Conservation (phyloP, 495 filamentous ascomycete species). For the Penicillium odoratum region DNA sequence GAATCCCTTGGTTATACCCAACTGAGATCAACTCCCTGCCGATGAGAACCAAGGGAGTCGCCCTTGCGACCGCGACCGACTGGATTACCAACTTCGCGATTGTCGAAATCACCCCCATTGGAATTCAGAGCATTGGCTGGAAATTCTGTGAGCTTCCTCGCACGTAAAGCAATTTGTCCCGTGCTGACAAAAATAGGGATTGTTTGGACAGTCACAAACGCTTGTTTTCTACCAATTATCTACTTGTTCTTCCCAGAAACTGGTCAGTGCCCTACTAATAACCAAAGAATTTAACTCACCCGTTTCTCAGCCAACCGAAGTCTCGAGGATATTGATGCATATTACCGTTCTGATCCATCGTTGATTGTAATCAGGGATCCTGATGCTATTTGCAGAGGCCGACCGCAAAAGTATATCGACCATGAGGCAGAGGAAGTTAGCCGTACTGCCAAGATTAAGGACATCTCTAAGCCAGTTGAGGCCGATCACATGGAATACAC, state of each 20-base stretch:
- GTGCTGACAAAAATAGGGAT: conserved; percentile 30
- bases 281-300: conserved; percentile 16
- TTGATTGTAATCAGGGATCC: conserved; percentile 41
- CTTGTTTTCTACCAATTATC: conserved; percentile 57
- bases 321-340: conserved; percentile 47
- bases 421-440: conserved; percentile 30
- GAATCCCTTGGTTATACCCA: conserved; percentile 62
- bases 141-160: conserved; percentile 45
- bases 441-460: conserved; percentile 9
- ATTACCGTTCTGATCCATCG: conserved; percentile 47
- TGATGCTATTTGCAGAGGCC: conserved; percentile 28
- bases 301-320: conserved; percentile 37
- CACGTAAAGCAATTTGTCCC: not conserved
- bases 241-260: conserved; percentile 67
- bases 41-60: conserved; percentile 59
- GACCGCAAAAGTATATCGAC: conserved; percentile 34
- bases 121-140: conserved; percentile 50
- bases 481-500: conserved; percentile 7
- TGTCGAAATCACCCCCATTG: conserved; percentile 61
- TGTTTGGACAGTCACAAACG: conserved; percentile 60
- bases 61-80: conserved; percentile 58
- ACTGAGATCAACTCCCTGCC: conserved; percentile 61
- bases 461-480: not conserved
- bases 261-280: conserved; percentile 17
- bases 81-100: conserved; percentile 64